Evolutionary conservation across 2,329 filamentous ascomycete species (phyloP), one percentile per base, ranked within the genome.

Genomic region (Fusarium nelsonii): DNA sequence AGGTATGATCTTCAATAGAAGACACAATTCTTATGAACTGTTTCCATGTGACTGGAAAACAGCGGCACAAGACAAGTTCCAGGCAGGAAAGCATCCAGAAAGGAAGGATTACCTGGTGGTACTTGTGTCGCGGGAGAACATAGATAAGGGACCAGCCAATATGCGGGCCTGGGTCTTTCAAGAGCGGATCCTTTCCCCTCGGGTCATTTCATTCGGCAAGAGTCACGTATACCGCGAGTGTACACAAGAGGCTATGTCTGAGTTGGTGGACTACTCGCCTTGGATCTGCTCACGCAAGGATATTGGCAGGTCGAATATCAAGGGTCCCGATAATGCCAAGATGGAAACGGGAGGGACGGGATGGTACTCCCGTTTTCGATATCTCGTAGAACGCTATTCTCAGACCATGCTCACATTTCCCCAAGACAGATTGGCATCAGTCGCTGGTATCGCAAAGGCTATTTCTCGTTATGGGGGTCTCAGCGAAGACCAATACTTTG

Each of bases 161-260:
- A 32, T 8, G 32, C 26, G 43, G 28, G 43, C 43, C 18, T 46
- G 43, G 43, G 28, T 46, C 2, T 46, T 32, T 4, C 43, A 46
- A 7, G n/a, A 32, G 28, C 43, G 26, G 1, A 20, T 46, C 6
- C 28, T 46, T 2, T 16, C 43, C 9, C 43, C 43, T 6, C 26
- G 43, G 0, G 43, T 32, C 11, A 46, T 46, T 12, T 12, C 32
- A 4, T 46, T 46, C 6, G 32, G 26, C 28, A 46, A 7, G 3
- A 32, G 14, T 8, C 3, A 2, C 0, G 20, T 46, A 18, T 9
- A 9, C 3, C n/a, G 43, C 1, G 43, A 46, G 6, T 46, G 43
- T 4, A 9, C 3, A 7, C 11, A 18, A 20, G 43, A 32, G 2
- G 4, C 1, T 1, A 7, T 20, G 5, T 3, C 16, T 2, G 26